Base-by-base conservation (phyloP, 768 basidiomycete genomes). In the Suillus decipiens region DNA sequence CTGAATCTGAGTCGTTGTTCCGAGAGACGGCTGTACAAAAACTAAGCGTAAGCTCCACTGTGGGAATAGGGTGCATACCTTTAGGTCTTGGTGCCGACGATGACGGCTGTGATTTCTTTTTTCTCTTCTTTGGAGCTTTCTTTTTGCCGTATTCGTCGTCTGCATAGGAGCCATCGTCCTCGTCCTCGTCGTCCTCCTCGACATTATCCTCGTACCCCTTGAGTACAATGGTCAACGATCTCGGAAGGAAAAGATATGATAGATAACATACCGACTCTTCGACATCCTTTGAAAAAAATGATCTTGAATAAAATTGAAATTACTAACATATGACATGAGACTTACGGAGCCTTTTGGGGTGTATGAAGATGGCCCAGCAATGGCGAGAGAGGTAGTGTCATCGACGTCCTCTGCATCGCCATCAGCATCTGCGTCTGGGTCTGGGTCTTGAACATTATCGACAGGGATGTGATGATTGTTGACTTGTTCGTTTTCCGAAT, bases 111-210 rank as follows among this genome's bases (percentile, higher is more conserved):
- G 19, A 70, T 63, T 75, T 74, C 61, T 81, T 82, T 72, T 86
- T 89, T 80, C 90, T 91, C 82, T 87, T 90, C 75, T 84, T 87
- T 10, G 77, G 76, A 53, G 79, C 78, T 74, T 86, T 89, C 82
- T 89, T 89, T 79, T 84, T 86, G 41, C 81, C 85, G 71, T 89
- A 89, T 71, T 89, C 87, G 70, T 89, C 87, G 70, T 91, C 89
- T 54, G 84, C 90, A 71, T 92, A 93, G 59, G 90, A 89, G 66
- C 83, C 88, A 70, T 93, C 90, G 63, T 87, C 88, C 22, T 88
- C 88, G 22, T 87, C 83, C 50, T 79, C 79, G 12, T 79, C 82
- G 5, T 86, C 86, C 15, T 80, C 78, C 59, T 72, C 77, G 24
- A 61, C 70, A 51, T 74, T 76, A 65, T 77, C 82, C 50, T 86